A percentile compares a stretch with the other conserved stretches of the same genome.
Conservation (phyloP, 2,329 filamentous ascomycete genomes). For the Neodidymelliopsis sp. region DNA sequence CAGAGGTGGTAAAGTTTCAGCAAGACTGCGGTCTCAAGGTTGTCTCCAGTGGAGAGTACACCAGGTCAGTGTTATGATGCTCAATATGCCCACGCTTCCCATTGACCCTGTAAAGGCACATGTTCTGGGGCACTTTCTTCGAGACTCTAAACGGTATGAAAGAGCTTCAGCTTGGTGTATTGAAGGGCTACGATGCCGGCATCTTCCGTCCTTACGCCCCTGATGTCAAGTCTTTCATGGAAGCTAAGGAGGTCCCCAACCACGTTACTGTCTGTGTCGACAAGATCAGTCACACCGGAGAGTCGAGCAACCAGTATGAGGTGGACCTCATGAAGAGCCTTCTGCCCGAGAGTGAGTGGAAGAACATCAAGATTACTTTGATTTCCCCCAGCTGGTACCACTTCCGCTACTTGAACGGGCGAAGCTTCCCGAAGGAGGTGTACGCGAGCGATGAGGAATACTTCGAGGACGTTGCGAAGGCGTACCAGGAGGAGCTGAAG, state of each 20-base stretch:
- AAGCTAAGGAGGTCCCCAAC: slow-evolving; percentile 62
- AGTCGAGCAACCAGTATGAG: slow-evolving; percentile 64
- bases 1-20: slow-evolving; percentile 71
- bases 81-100: background rate
- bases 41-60: slow-evolving; percentile 74
- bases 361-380: slow-evolving; percentile 73
- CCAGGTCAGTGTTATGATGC: slow-evolving; percentile 32
- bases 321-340: slow-evolving; percentile 66
- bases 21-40: slow-evolving; percentile 67
- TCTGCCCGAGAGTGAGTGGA: slow-evolving; percentile 67
- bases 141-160: slow-evolving; percentile 63
- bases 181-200: slow-evolving; percentile 58
- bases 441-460: slow-evolving; percentile 58
- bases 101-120: slow-evolving; percentile 44
- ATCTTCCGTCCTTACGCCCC: slow-evolving; percentile 67
- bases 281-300: slow-evolving; percentile 65
- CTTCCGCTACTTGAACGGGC: slow-evolving; percentile 65
- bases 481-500: slow-evolving; percentile 57
- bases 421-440: slow-evolving; percentile 54
- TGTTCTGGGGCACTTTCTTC: slow-evolving; percentile 67
- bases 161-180: slow-evolving; percentile 54
- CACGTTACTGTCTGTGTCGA: slow-evolving; percentile 64
- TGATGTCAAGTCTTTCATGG: slow-evolving; percentile 68
- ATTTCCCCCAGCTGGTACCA: slow-evolving; percentile 75
- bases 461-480: slow-evolving; percentile 56